These are phyloP conservation scores for Pseudovirgaria hyperparasitica DNA, from an alignment of 2,329 filamentous ascomycete genomes.

Conservation along the genomic window DNA sequence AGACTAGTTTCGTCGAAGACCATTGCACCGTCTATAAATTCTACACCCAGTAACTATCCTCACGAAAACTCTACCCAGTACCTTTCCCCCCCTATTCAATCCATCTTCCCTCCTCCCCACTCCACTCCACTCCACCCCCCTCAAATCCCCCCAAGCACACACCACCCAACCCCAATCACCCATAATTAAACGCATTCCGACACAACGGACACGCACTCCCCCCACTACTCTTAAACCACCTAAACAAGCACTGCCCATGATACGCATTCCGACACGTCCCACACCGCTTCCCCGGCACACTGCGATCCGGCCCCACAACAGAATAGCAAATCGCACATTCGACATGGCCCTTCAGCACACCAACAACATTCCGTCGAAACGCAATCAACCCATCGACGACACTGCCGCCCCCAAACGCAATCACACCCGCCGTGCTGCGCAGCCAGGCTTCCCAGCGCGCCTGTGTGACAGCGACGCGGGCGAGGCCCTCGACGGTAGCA, in stretches of 20 bases:
- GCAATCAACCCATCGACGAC: constrained; percentile 77
- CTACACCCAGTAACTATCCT: too few relatives aligned
- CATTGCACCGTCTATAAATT: too few relatives aligned
- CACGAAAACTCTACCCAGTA: too few relatives aligned
- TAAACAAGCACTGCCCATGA: constrained; percentile 79
- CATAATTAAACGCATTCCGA: constrained; percentile 69
- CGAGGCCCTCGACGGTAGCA: constrained; percentile 63
- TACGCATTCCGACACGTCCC: constrained; percentile 89
- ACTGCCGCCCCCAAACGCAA: constrained; percentile 83
- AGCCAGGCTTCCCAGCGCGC: constrained; percentile 91
- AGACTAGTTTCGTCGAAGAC: too few relatives aligned
- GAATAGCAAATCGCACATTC: constrained; percentile 97
- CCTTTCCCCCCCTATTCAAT: not conserved
- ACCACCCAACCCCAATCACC: constrained; percentile 10
- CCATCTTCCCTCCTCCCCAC: not conserved
- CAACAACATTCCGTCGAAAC: constrained; percentile 77
- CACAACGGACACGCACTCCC: constrained; percentile 87
- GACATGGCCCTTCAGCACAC: constrained; percentile 79
- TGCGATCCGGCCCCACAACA: constrained; percentile 78
- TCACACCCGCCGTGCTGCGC: constrained; percentile 76
- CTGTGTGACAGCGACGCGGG: constrained; percentile 77
- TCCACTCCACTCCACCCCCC: not conserved
- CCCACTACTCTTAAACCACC: constrained; percentile 94
- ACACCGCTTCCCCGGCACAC: constrained; percentile 84
- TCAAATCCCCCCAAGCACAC: not conserved